Percentiles rank a stretch among this genome's conserved stretches.
Conservation (phyloP, 2,329 filamentous ascomycete genomes). For the Cercospora citrullina region DNA sequence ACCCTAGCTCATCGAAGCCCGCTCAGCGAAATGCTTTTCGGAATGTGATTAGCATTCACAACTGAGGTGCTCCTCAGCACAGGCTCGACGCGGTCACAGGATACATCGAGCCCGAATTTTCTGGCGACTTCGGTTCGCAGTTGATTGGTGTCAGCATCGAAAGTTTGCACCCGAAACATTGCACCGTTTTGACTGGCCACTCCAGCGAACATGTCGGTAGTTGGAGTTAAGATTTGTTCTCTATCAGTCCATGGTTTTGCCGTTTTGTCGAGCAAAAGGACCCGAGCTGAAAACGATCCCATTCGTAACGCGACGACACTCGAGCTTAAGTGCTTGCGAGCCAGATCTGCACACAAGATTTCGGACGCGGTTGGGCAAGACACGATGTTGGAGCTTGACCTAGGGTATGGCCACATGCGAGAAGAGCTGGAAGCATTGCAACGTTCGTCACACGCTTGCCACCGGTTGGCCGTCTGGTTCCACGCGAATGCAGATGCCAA, state of each 20-base stretch:
- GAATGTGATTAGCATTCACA: background rate
- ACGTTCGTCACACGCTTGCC: background rate
- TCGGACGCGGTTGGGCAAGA: background rate
- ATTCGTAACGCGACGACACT: background rate
- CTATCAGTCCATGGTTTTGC: background rate
- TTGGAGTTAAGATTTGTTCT: background rate
- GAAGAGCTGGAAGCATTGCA: background rate
- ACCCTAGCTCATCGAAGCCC: background rate
- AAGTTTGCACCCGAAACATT: background rate
- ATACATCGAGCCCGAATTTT: background rate
- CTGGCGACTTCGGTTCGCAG: background rate
- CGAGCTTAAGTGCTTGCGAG: background rate
- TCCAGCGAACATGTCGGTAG: background rate
- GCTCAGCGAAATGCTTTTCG: background rate
- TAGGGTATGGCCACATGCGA: background rate
- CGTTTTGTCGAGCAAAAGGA: background rate
- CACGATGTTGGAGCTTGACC: background rate
- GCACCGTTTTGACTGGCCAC: background rate
- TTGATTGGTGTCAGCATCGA: background rate
- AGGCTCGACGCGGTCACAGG: background rate
- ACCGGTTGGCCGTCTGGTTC: background rate
- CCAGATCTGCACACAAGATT: background rate
- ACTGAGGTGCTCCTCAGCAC: background rate
- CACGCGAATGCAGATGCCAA: background rate
- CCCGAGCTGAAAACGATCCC: background rate